Conservation (phyloP, 2,329 filamentous ascomycete genomes). For the Drechslerella dactyloides region DNA sequence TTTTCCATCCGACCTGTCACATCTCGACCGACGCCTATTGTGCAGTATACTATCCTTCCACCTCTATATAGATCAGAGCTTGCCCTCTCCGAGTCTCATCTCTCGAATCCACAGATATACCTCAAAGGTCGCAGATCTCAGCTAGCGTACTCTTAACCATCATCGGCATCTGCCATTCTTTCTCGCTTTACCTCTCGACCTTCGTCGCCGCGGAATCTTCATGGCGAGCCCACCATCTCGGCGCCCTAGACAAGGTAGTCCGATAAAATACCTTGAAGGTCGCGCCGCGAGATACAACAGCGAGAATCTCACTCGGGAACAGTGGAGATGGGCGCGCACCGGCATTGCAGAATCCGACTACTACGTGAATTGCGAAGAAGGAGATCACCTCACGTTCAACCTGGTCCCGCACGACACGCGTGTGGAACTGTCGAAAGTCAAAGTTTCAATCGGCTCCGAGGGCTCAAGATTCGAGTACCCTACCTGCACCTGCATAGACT, state of each 20-base stretch:
- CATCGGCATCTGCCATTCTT: background rate
- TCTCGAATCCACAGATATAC: background rate
- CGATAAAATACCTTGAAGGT: conserved; percentile 21
- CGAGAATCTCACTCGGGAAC: conserved; percentile 27
- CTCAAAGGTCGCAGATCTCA: background rate
- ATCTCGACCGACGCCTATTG: background rate
- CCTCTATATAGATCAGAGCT: background rate
- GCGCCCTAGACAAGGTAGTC: conserved; percentile 25
- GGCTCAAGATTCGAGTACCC: conserved; percentile 30
- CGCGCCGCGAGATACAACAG: conserved; percentile 32
- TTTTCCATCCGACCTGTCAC: conserved; percentile 6
- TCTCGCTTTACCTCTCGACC: background rate
- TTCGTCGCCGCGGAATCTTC: background rate
- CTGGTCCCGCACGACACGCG: conserved; percentile 7
- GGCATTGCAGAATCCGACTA: conserved; percentile 28
- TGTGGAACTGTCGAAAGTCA: conserved; percentile 13
- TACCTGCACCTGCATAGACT: conserved; percentile 28
- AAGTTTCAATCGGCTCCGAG: conserved; percentile 26
- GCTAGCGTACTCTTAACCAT: background rate
- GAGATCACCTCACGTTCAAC: conserved; percentile 35
- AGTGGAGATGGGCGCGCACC: conserved; percentile 30
- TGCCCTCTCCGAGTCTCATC: background rate
- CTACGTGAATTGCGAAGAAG: conserved; percentile 34
- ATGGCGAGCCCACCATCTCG: conserved; percentile 30
- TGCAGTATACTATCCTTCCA: conserved; percentile 8